A percentile compares a stretch with the other conserved stretches of the same genome.
These are phyloP conservation scores for Pistacia atlantica DNA, from an alignment of 345 rosid genomes.

Conservation along the genomic window DNA sequence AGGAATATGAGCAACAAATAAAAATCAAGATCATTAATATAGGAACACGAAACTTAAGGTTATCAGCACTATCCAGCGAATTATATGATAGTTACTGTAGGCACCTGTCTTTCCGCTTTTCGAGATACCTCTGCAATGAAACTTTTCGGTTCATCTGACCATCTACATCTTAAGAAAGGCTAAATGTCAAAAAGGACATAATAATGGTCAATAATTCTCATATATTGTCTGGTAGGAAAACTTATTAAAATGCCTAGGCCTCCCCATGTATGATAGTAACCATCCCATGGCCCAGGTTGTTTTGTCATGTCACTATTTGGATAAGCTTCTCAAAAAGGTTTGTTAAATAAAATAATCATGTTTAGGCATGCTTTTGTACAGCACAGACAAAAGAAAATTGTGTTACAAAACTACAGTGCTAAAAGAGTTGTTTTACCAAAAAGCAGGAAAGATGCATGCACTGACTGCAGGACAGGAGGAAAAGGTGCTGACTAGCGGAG, in stretches of 20 bases:
- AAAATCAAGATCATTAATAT: background rate
- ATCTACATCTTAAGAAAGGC: conserved; percentile 53
- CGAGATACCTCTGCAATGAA: conserved; percentile 70
- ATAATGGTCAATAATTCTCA: background rate
- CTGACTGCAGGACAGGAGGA: background rate
- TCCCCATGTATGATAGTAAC: background rate
- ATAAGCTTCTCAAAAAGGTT: conserved; percentile 6
- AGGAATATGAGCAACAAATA: background rate
- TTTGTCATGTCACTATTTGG: background rate
- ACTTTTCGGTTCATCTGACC: conserved; percentile 70
- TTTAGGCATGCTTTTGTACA: background rate
- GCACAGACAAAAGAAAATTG: background rate
- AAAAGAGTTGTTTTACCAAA: background rate
- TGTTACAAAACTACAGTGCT: background rate
- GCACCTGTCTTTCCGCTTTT: conserved; percentile 87
- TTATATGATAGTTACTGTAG: conserved; percentile 9
- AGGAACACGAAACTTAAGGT: background rate
- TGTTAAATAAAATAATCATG: background rate
- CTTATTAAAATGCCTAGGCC: background rate
- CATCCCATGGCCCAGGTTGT: background rate
- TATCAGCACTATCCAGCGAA: background rate
- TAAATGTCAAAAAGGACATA: conserved; percentile 22
- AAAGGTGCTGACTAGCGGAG: background rate
- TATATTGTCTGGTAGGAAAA: conserved; percentile 2
- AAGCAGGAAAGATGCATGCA: background rate